Base-by-base conservation (phyloP, 495 filamentous ascomycete genomes). In the Xylaria grammica region DNA sequence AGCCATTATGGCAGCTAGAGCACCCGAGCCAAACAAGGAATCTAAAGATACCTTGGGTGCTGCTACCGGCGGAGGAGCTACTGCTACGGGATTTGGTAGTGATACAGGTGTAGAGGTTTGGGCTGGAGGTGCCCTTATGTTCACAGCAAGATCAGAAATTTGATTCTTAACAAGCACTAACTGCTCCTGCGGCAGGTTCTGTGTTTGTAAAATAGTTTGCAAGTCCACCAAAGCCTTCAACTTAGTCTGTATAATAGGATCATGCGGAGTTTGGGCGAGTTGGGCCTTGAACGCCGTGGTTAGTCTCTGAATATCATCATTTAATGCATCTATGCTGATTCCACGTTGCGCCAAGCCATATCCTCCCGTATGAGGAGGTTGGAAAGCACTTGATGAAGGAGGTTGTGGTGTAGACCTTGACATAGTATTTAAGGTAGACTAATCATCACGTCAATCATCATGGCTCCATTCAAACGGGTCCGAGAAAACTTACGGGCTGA, bases 211-310 rank as follows among this genome's bases (percentile, higher is more conserved):
- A 70, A 97, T 87, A 50, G 75, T 85, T 78, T 97, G 90, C 65
- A 98, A 84, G 75, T 94, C 92, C 75, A 96, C 78, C 67, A 98
- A 84, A 20, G 94, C 92, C 75, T 94, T 90, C 71, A 98, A 77
- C 70, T 89, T 90, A 63, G 86, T 86, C 77, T 93, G 89, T 67
- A 89, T 82, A 71, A 85, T 84, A 75, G 81, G 78, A 80, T 97
- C 90, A 78, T 85, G 84, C 42, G 87, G 89, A 75, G 87, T 90
- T 54, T 84, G 84, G 65, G 89, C 89, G 77, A 90, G 90, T 65
- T 91, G 88, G 64, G 80, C 84, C 76, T 88, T 87, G 52, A 89
- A 86, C 60, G 83, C 79, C 67, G 79, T 76, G 72, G 97, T 92
- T 58, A 97, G 81, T 65, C 82, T 81, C 67, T 88, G 86, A 75